phyloP scores from a whole-genome alignment of 2,329 filamentous ascomycete species.

The Xylaria sp. region DNA sequence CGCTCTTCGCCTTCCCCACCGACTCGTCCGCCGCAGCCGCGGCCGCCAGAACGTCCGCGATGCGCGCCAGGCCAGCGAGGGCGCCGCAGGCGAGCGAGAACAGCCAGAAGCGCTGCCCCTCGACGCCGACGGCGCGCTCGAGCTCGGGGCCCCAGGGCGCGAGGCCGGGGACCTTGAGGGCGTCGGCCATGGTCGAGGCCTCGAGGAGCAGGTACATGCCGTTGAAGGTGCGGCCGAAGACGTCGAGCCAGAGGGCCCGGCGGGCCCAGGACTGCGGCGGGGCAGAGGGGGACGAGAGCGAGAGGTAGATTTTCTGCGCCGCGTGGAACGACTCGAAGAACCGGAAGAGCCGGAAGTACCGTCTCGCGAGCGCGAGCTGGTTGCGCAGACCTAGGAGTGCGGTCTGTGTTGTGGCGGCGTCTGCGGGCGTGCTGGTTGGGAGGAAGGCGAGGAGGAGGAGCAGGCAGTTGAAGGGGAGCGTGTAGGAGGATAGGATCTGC shows the following conservation, averaged over 20 bases:
- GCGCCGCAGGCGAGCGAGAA: constrained; percentile 62
- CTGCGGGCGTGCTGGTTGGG: no score
- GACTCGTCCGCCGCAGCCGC: constrained; percentile 38
- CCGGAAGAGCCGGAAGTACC: constrained; percentile 71
- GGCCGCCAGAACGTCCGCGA: constrained; percentile 47
- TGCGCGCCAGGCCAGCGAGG: constrained; percentile 48
- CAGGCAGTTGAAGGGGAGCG: constrained; percentile 47
- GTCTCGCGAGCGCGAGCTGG: constrained; percentile 57
- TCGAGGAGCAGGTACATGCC: constrained; percentile 71
- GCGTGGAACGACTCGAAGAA: constrained; percentile 65
- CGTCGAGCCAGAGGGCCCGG: constrained; percentile 52
- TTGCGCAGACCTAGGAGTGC: constrained; percentile 45
- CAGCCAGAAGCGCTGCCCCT: constrained; percentile 75
- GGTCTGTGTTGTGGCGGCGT: constrained; percentile 39
- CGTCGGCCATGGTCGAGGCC: constrained; percentile 64
- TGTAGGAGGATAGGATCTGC: constrained; percentile 54
- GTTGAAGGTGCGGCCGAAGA: constrained; percentile 63
- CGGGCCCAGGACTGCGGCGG: not conserved
- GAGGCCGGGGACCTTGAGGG: constrained; percentile 49
- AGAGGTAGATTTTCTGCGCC: constrained; percentile 52
- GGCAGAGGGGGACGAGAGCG: constrained; percentile 13
- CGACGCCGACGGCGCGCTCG: constrained; percentile 55
- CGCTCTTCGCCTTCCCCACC: constrained; percentile 12
- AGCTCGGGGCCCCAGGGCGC: constrained; percentile 58
- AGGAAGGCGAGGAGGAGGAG: constrained; percentile 34